Base-by-base conservation (phyloP, 805 yeast genomes). In the Cephaloascus fragrans region DNA sequence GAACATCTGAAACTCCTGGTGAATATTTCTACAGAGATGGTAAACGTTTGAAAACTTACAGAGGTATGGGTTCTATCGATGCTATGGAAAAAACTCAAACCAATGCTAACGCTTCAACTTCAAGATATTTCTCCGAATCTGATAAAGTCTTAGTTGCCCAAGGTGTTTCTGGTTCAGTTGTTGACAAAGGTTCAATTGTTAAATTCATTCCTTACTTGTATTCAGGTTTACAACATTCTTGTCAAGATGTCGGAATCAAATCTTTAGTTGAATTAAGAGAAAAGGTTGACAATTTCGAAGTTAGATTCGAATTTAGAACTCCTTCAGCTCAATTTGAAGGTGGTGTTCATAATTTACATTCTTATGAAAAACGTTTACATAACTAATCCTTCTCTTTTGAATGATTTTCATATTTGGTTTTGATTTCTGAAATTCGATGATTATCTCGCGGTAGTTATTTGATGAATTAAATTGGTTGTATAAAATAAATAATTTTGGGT, bases 51-150 rank as follows among this genome's bases (percentile, higher is more conserved):
- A 93, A 93, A 77, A 67, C 87, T 44, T 93, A 93, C 77, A 83
- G 98, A 71, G 98, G 98, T 71, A 93, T 93, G 98, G 98, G 98
- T 54, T 90, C 97, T 33, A 81, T 93, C 54, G 98, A 90, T 64
- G 98, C 98, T 50, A 90, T 90, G 97, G 90, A 89, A 75, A 76
- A 74, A 59, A 86, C 97, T 47, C 79, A 80, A 50, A 74, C 71
- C 55, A 78, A 78, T 61, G 96, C 95, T 55, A 93, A 93, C 59
- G 98, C 98, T 40, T 90, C 98, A 37, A 87, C 98, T 46, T 88
- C 97, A 35, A 84, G 98, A 69, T 93, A 93, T 75, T 93, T 93
- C 68, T 87, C 96, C 44, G 98, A 93, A 72, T 70, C 85, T 49
- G 98, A 93, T 67, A 72, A 83, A 55, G 97, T 93, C 48, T 77